phyloP scores from a whole-genome alignment of 371 early-diverging fungal genomes.

The Dinochytrium kinnereticum region DNA sequence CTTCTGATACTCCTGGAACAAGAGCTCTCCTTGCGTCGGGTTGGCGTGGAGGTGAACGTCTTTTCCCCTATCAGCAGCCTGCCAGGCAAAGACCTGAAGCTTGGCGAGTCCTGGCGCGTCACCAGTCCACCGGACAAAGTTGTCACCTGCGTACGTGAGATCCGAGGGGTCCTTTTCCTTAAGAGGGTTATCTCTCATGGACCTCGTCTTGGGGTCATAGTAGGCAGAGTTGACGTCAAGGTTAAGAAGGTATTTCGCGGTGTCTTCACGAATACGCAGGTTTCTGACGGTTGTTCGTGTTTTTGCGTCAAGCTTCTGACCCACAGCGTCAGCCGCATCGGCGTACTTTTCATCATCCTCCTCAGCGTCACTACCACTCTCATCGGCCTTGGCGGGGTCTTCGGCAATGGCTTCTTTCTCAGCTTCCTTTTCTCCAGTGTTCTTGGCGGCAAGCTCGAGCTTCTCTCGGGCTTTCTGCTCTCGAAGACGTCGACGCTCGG shows the following conservation, averaged over 20 bases:
- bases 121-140: slow-evolving; percentile 89
- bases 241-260: slow-evolving; percentile 96
- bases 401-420: slow-evolving; percentile 20
- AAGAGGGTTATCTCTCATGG: slow-evolving; percentile 96
- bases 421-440: slow-evolving; percentile 64
- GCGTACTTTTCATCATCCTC: slow-evolving; percentile 94
- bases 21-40: slow-evolving; percentile 90
- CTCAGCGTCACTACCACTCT: slow-evolving; percentile 38
- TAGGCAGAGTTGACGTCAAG: slow-evolving; percentile 93
- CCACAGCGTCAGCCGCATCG: slow-evolving; percentile 86
- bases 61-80: slow-evolving; percentile 78
- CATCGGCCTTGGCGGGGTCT: slow-evolving; percentile 19
- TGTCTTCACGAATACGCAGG: slow-evolving; percentile 98
- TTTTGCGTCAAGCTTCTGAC: slow-evolving; percentile 89
- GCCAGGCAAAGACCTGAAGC: slow-evolving; percentile 92
- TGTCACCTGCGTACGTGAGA: slow-evolving; percentile 78
- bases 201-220: slow-evolving; percentile 98
- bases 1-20: slow-evolving; percentile 83
- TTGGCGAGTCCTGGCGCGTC: slow-evolving; percentile 75
- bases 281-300: slow-evolving; percentile 94
- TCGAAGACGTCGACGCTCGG: slow-evolving; percentile 71
- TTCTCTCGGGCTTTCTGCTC: slow-evolving; percentile 72
- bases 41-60: slow-evolving; percentile 90
- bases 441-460: slow-evolving; percentile 45
- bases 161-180: slow-evolving; percentile 63